phyloP scores from a whole-genome alignment of 257 asterid species.

The Solanum bukasovii region DNA sequence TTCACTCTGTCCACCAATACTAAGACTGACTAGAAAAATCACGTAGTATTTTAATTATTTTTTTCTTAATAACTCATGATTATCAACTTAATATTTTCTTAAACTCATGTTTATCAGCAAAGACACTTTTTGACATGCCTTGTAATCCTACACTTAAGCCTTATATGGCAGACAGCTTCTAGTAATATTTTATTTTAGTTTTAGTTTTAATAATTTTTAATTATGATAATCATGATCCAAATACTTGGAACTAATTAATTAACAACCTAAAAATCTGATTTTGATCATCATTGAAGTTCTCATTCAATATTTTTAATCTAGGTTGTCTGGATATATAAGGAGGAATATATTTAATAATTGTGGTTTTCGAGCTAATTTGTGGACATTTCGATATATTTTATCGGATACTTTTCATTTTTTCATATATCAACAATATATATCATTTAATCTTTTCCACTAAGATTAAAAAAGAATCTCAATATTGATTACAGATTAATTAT shows the following conservation, averaged over 20 bases:
- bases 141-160: not conserved
- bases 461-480: not conserved
- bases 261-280: not conserved
- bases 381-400: not conserved
- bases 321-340: not conserved
- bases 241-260: not conserved
- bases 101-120: not conserved
- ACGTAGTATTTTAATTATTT: too few species aligned
- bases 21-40: too few species aligned
- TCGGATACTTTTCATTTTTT: not conserved
- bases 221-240: not conserved
- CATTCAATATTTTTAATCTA: not conserved
- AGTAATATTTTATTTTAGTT: too few species aligned
- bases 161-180: too few species aligned
- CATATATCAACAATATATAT: not conserved
- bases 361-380: not conserved
- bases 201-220: not conserved
- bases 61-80: not conserved
- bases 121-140: not conserved
- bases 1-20: too few species aligned
- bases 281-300: not conserved
- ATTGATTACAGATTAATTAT: not conserved
- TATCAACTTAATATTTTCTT: not conserved
- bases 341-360: not conserved
- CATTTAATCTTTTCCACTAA: not conserved